A percentile compares a stretch with the other conserved stretches of the same genome.
Conservation (phyloP, 139 green algal species). For the Haematococcus lacustris region DNA sequence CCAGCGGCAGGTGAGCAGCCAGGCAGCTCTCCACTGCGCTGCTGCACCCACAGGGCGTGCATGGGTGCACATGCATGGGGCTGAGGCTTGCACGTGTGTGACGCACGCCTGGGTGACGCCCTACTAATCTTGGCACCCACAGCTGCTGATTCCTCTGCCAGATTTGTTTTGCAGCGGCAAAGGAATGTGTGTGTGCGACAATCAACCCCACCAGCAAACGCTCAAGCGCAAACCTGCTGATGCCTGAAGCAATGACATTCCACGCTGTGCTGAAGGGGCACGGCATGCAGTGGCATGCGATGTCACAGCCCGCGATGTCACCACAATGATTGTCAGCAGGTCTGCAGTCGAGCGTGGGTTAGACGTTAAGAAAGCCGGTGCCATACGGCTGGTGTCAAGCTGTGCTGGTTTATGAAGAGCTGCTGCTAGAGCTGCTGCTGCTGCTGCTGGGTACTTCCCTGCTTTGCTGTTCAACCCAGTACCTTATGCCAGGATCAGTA, state of each 20-base stretch:
- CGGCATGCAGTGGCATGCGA: no score
- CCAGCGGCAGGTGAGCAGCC: conserved; percentile 21
- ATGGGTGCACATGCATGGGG: not conserved
- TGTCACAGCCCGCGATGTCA: no score
- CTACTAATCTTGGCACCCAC: not conserved
- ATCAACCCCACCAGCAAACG: no score
- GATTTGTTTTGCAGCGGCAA: not conserved
- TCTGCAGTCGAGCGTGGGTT: no score
- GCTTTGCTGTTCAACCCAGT: not conserved
- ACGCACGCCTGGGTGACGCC: not conserved
- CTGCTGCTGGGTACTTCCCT: not conserved
- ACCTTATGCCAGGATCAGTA: not conserved
- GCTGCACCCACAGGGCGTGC: not conserved
- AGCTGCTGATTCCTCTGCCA: not conserved
- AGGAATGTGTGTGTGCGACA: not conserved
- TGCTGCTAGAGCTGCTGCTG: not conserved
- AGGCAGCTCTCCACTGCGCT: no score
- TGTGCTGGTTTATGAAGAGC: not conserved
- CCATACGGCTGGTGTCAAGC: no score
- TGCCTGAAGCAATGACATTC: not conserved
- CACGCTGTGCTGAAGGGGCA: no score
- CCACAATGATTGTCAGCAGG: no score
- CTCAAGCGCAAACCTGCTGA: not conserved
- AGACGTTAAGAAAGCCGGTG: no score
- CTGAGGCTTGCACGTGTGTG: not conserved